Conservation (phyloP, 768 basidiomycete genomes). For the Stropharia rugosoannulata region DNA sequence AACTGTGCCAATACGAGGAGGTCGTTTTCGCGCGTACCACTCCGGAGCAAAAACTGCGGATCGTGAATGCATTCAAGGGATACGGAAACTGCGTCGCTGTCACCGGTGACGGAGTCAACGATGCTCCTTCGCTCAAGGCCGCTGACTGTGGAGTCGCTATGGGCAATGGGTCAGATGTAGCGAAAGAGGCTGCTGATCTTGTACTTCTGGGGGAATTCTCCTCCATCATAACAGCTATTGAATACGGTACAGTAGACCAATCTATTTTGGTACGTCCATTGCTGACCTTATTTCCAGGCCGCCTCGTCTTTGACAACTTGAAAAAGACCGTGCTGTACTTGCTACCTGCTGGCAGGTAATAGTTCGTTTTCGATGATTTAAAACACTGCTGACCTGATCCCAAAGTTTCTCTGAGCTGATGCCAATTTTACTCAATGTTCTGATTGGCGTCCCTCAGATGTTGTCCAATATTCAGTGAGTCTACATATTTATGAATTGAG, state of each 20-base stretch:
- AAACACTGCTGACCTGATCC: background rate
- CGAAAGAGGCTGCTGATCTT: slow-evolving; percentile 60
- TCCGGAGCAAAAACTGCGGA: slow-evolving; percentile 64
- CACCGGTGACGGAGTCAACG: slow-evolving; percentile 68
- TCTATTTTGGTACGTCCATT: background rate
- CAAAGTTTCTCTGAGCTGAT: slow-evolving; percentile 60
- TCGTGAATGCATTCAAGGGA: slow-evolving; percentile 57
- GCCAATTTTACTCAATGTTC: slow-evolving; percentile 53
- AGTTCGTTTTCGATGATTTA: slow-evolving; percentile 11
- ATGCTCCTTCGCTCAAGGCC: slow-evolving; percentile 56
- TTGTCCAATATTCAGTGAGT: slow-evolving; percentile 40
- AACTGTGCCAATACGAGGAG: slow-evolving; percentile 37
- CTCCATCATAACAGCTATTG: slow-evolving; percentile 60
- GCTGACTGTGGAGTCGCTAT: slow-evolving; percentile 65
- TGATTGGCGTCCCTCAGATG: slow-evolving; percentile 33
- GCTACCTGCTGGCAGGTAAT: slow-evolving; percentile 47
- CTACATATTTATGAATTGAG: slow-evolving; percentile 1
- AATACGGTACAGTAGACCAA: slow-evolving; percentile 38
- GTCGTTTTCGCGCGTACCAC: slow-evolving; percentile 64
- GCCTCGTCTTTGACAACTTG: slow-evolving; percentile 64
- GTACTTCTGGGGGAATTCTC: slow-evolving; percentile 67
- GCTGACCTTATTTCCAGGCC: slow-evolving; percentile 27
- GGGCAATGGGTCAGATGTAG: slow-evolving; percentile 52
- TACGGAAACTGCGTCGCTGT: slow-evolving; percentile 56
- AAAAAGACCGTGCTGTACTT: slow-evolving; percentile 55